Evolutionary conservation across 176 grass and related monocot genomes (phyloP), one percentile per base, ranked within the genome.

Genomic region (Avena atlantica): DNA sequence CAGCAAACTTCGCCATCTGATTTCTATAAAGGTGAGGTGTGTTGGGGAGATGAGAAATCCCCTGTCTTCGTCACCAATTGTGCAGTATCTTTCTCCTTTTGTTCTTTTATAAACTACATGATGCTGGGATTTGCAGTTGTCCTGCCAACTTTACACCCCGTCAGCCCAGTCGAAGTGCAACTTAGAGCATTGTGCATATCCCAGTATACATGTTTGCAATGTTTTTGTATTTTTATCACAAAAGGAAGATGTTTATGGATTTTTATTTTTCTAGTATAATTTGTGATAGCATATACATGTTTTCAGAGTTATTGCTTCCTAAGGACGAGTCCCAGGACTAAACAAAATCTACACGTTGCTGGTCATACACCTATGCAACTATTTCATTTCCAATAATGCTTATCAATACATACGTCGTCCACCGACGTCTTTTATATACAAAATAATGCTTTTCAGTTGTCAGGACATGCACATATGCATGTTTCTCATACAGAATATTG

Each of bases 1-100:
- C 71, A 98, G 84, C 84, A 98, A 98, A 89, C 88, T 98, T 73
- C 92, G 88, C 3, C 81, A 94, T 74, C 90, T 98, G 42, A 19
- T 98, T 31, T 95, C 91, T 19, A 83, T 94, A 70, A 89, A 93
- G 88, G 95, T 94, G 57, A 89, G 48, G 5, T 34, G 60, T 14
- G 31, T 34, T 34, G 31, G 71, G 11, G 23, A 47, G 13, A 31
- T 53, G 14, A 31, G 19, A 50, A 3, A 73, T 49, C 78, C 72
- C 71, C 12, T 3, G 2, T 80, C 58, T n/a, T 79, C 76, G 14
- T 36, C 0, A 14, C 9, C 8, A 48, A 36, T 42, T 47, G 25
- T 83, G 31, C 3, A 37, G 23, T 67, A 81, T 62, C 3, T 37
- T 79, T 45, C 57, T 44, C 31, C 0, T 74, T 66, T 74, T 42